Evolutionary conservation across 352 stramenopile genomes (phyloP).

Genomic region (Globisporangium camurandrum): DNA sequence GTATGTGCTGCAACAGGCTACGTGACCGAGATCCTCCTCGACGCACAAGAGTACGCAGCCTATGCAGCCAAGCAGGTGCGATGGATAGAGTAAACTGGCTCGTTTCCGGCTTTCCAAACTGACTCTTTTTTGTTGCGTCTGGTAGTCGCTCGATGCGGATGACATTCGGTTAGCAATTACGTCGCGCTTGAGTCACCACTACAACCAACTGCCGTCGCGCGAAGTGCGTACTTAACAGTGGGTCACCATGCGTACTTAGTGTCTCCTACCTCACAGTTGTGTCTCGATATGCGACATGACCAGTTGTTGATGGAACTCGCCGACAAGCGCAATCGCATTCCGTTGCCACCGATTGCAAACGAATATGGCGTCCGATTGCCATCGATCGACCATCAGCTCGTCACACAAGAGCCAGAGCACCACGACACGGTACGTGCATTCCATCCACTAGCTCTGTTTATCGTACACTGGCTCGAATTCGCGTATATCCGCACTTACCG

Average conservation of each 20-base stretch:
- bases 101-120: no score
- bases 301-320: slow-evolving; percentile 84
- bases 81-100: neutral
- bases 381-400: slow-evolving; percentile 55
- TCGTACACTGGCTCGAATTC: no score
- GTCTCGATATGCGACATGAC: neutral
- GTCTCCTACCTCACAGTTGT: no score
- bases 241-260: neutral
- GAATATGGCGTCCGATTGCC: slow-evolving; percentile 79
- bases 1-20: slow-evolving; percentile 57
- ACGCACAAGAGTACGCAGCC: slow-evolving; percentile 78
- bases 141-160: slow-evolving; percentile 59
- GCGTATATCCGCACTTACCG: no score
- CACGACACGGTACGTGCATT: slow-evolving; percentile 43
- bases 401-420: slow-evolving; percentile 63
- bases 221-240: slow-evolving; percentile 29
- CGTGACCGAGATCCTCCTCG: slow-evolving; percentile 74
- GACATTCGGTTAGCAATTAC: slow-evolving; percentile 72
- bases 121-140: no score
- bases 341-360: slow-evolving; percentile 67
- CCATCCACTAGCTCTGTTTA: no score
- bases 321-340: slow-evolving; percentile 75
- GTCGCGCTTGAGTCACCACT: slow-evolving; percentile 74
- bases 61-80: slow-evolving; percentile 65
- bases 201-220: slow-evolving; percentile 60